These are phyloP conservation scores for Sungouiozyma intestinalis DNA, from an alignment of 805 yeast species.

Conservation along the genomic window DNA sequence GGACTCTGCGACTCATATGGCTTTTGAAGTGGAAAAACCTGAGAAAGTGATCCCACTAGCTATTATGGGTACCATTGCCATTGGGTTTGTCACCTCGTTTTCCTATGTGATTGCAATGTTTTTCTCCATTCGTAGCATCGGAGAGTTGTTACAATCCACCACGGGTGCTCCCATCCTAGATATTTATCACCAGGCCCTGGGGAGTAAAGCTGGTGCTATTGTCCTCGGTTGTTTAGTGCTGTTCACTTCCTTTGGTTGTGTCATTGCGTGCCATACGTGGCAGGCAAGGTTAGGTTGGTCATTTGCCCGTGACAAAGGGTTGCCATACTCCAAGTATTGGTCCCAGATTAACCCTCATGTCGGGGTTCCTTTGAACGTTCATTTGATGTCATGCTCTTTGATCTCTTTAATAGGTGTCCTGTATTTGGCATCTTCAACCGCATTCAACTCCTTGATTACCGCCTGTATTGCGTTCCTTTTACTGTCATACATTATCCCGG, in stretches of 20 bases:
- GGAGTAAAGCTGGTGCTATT: slow-evolving; percentile 47
- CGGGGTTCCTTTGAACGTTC: slow-evolving; percentile 56
- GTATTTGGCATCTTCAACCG: slow-evolving; percentile 56
- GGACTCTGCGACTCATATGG: slow-evolving; percentile 65
- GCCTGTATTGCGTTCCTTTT: slow-evolving; percentile 54
- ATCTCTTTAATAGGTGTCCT: slow-evolving; percentile 47
- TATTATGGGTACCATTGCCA: slow-evolving; percentile 54
- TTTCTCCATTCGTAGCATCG: slow-evolving; percentile 48
- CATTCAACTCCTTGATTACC: slow-evolving; percentile 54
- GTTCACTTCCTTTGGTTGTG: slow-evolving; percentile 51
- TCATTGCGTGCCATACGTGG: slow-evolving; percentile 60
- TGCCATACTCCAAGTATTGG: slow-evolving; percentile 49
- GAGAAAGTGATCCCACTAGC: slow-evolving; percentile 55
- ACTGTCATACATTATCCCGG: slow-evolving; percentile 50
- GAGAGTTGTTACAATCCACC: slow-evolving; percentile 35
- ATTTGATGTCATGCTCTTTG: slow-evolving; percentile 43
- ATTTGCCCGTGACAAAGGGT: slow-evolving; percentile 59
- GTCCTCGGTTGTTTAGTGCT: slow-evolving; percentile 42
- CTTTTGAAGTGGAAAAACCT: slow-evolving; percentile 56
- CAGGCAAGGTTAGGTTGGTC: slow-evolving; percentile 66
- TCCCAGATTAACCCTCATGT: slow-evolving; percentile 39
- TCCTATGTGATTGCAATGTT: slow-evolving; percentile 47
- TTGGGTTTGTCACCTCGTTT: slow-evolving; percentile 57
- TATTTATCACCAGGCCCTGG: slow-evolving; percentile 49
- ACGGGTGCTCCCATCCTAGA: slow-evolving; percentile 60